These are phyloP conservation scores for Fusarium concolor DNA, from an alignment of 2,329 filamentous ascomycete species.

Conservation along the genomic window DNA sequence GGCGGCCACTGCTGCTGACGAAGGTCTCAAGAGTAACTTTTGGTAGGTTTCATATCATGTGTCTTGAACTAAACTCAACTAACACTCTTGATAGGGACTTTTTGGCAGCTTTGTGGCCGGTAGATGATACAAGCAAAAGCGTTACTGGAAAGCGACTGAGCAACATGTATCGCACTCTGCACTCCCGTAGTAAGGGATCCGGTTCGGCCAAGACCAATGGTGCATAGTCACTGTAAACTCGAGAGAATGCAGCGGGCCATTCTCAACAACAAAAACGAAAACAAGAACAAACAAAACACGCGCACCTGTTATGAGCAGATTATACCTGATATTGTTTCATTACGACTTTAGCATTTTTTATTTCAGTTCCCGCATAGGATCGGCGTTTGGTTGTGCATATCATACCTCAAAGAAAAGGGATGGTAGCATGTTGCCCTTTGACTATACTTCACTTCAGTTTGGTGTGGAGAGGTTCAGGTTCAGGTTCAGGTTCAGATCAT, in stretches of 20 bases:
- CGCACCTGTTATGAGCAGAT: constrained; percentile 31
- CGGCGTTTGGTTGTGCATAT: constrained; percentile 46
- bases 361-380: constrained; percentile 43
- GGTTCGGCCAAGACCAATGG: constrained; percentile 50
- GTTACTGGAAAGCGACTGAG: constrained; percentile 59
- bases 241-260: neutral
- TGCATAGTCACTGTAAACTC: constrained; percentile 37
- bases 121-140: constrained; percentile 58
- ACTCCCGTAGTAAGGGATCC: constrained; percentile 51
- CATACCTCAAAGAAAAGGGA: constrained; percentile 35
- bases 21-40: constrained; percentile 61
- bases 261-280: constrained; percentile 1
- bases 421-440: constrained; percentile 39
- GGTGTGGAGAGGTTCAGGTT: constrained; percentile 31
- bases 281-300: neutral
- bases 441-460: constrained; percentile 11
- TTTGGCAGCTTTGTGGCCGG: constrained; percentile 59
- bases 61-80: constrained; percentile 14
- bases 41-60: constrained; percentile 56
- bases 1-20: constrained; percentile 56
- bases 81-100: constrained; percentile 54
- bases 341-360: constrained; percentile 35
- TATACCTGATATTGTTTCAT: constrained; percentile 37
- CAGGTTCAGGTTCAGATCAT: constrained; percentile 38
- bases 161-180: constrained; percentile 58